Evolutionary conservation across 345 rosid genomes (phyloP).

Genomic region (Lepidium sativum): DNA sequence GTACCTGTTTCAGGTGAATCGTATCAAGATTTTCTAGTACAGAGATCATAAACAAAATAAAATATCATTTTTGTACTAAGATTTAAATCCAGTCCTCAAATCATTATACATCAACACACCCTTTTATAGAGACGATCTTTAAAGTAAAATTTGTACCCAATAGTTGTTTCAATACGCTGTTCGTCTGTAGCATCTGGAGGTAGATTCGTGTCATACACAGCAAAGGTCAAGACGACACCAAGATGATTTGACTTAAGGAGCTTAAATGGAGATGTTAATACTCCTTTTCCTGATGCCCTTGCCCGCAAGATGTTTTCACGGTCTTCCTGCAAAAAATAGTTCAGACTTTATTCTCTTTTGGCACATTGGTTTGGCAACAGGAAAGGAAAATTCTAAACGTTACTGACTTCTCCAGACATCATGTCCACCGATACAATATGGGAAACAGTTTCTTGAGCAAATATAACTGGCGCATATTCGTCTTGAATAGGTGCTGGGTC

Average conservation of each 20-base stretch:
- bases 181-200: slow-evolving; percentile 65
- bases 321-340: slow-evolving; percentile 55
- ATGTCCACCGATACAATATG: slow-evolving; percentile 93
- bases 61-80: not conserved
- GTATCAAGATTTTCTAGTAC: not conserved
- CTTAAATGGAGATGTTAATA: slow-evolving; percentile 90
- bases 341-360: not conserved
- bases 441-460: slow-evolving; percentile 92
- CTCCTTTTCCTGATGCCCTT: slow-evolving; percentile 92
- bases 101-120: not conserved
- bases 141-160: slow-evolving; percentile 46
- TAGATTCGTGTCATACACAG: slow-evolving; percentile 62
- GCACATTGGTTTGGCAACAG: not conserved
- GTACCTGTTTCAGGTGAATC: slow-evolving; percentile 41
- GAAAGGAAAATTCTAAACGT: not conserved
- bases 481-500: slow-evolving; percentile 90
- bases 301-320: slow-evolving; percentile 89
- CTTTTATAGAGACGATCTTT: not conserved
- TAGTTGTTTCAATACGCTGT: slow-evolving; percentile 61
- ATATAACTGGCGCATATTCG: slow-evolving; percentile 92
- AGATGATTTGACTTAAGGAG: slow-evolving; percentile 85
- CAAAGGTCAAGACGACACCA: slow-evolving; percentile 91
- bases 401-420: slow-evolving; percentile 93
- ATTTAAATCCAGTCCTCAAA: not conserved
- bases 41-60: not conserved